Conservation (phyloP, 2,329 filamentous ascomycete species). For the Aspergillus costaricaensis region DNA sequence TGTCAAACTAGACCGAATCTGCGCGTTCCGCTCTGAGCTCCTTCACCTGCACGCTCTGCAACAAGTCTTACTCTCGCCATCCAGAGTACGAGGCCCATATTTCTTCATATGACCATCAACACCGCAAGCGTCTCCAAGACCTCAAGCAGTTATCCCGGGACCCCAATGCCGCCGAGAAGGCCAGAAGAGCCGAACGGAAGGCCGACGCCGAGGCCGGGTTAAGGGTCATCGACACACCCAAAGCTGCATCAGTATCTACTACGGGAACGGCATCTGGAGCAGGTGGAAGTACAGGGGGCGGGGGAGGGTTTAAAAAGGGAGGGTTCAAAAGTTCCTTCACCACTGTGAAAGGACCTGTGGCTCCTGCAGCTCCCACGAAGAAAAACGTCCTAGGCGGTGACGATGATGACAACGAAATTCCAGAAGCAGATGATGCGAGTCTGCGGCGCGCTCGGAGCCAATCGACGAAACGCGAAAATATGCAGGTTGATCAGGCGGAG, state of each 20-base stretch:
- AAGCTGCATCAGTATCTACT: slow-evolving; percentile 18
- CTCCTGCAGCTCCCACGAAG: slow-evolving; percentile 33
- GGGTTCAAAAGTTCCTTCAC: slow-evolving; percentile 79
- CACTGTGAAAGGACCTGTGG: slow-evolving; percentile 47
- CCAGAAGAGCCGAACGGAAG: slow-evolving; percentile 44
- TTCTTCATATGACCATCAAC: slow-evolving; percentile 90
- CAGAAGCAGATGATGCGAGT: slow-evolving; percentile 21
- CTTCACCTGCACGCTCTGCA: slow-evolving; percentile 84
- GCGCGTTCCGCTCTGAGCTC: slow-evolving; percentile 76
- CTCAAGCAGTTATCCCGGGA: slow-evolving; percentile 50
- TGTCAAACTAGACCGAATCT: slow-evolving; percentile 51
- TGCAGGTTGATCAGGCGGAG: slow-evolving; percentile 56
- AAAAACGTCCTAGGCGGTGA: slow-evolving; percentile 48
- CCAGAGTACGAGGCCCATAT: slow-evolving; percentile 97
- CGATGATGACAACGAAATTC: slow-evolving; percentile 40
- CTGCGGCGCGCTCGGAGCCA: background rate
- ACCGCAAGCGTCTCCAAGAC: slow-evolving; percentile 68
- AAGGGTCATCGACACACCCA: slow-evolving; percentile 38
- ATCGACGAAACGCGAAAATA: slow-evolving; percentile 4
- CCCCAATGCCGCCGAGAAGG: slow-evolving; percentile 46
- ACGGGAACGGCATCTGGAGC: slow-evolving; percentile 21
- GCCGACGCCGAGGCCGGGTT: slow-evolving; percentile 46
- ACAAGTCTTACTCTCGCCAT: slow-evolving; percentile 92
- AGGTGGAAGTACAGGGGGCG: slow-evolving; percentile 25
- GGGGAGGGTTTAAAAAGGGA: slow-evolving; percentile 70